Evolutionary conservation across 2,329 filamentous ascomycete species (phyloP), one percentile per base, ranked within the genome.

Genomic region (Stenocarpella maydis): DNA sequence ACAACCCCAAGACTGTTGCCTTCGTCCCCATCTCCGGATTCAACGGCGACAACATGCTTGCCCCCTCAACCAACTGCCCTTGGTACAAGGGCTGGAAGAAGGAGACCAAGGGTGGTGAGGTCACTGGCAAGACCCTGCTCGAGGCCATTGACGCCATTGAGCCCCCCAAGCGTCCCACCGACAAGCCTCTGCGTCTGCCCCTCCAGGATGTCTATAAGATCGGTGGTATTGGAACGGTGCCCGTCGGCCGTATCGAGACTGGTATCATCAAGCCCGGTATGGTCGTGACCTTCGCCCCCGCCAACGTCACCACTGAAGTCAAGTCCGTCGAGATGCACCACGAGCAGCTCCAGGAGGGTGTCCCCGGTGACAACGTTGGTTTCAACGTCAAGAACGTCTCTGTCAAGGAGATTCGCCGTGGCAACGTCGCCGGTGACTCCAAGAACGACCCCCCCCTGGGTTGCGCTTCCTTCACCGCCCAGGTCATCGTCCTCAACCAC

Each of bases 361-460:
- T 93, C 77, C 96, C 96, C 82, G 96, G 96, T 91, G 96, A 99
- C 93, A 99, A 99, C 90, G 96, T 99, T 85, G 96, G 96, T 80
- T 99, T 99, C 95, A 99, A 99, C 93, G 95, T 99, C 88, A 99
- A 99, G 95, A 99, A 99, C 96, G 96, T 99, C 81, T 98, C 96
- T 86, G 96, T 99, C 88, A 99, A 99, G 95, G 96, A 99, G 85
- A 97, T 99, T 83, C 96, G 96, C 87, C 96, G 96, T 97, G 96
- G 96, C 83, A 98, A 99, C 92, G 96, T 99, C 80, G 93, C 93
- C 81, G 94, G 94, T 94, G 96, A 99, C 94, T 95, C 93, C 91
- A 99, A 99, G 95, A 97, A 97, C 90, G 96, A 99, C 88, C 96
- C 96, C 80, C 94, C 96, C 76, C 83, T 86, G 83, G 96, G 89